Evolutionary conservation across 169 alveolate species (phyloP).

Genomic region (Eimeria maxima): DNA sequence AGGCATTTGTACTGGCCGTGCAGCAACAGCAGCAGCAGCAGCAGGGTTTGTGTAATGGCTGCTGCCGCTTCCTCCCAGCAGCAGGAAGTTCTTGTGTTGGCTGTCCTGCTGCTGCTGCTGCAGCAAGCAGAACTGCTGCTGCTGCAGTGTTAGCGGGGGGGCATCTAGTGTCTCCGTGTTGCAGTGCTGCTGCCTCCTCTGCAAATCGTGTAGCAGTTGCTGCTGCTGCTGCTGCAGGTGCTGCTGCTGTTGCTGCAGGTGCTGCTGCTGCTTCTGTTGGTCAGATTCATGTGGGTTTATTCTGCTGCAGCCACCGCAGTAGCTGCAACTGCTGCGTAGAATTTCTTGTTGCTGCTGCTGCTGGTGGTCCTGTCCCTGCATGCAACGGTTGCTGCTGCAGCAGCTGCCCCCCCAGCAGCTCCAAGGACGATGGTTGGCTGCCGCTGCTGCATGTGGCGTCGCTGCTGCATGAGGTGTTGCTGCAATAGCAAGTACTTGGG

Average conservation of each 20-base stretch:
- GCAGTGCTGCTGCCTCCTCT: conserved; percentile 8
- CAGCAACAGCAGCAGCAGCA: conserved; percentile 19
- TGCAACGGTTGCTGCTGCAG: conserved; percentile 35
- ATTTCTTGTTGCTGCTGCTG: background rate
- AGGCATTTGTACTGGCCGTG: background rate
- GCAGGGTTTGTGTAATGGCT: background rate
- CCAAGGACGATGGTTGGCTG: background rate
- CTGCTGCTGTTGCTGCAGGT: conserved; percentile 20
- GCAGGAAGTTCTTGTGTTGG: background rate
- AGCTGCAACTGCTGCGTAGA: conserved; percentile 7
- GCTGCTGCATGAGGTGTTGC: conserved; percentile 36
- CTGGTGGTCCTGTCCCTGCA: background rate
- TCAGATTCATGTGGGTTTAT: background rate
- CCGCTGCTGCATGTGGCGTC: background rate
- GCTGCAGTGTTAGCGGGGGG: background rate
- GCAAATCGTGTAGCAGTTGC: background rate
- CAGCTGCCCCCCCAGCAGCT: conserved; percentile 10
- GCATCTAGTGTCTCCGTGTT: background rate
- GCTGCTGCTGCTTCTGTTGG: conserved; percentile 14
- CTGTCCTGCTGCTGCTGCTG: conserved; percentile 24
- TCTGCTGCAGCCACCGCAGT: conserved; percentile 16
- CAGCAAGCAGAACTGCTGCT: background rate
- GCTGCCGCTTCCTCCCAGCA: background rate
- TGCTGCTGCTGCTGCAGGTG: background rate
- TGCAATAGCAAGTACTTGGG: background rate